A percentile compares a stretch with the other conserved stretches of the same genome.
phyloP scores from a whole-genome alignment of 495 filamentous ascomycete genomes.

The Lasiosphaeriaceae sp. region DNA sequence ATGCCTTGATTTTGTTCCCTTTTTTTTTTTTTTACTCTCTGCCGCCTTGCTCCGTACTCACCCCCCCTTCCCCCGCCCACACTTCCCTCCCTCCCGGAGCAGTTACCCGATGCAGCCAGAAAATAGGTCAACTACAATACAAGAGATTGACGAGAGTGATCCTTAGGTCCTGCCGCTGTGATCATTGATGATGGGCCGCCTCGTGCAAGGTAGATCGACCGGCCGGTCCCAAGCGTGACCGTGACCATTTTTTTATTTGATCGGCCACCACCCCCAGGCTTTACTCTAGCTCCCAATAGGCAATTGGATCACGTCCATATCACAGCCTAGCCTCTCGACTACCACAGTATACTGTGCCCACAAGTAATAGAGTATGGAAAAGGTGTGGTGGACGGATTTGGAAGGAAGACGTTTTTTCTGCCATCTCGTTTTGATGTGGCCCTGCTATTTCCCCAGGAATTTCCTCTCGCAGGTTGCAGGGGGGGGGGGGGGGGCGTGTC shows the following conservation, averaged over 20 bases:
- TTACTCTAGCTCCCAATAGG: slow-evolving; percentile 15
- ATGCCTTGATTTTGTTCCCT: neutral
- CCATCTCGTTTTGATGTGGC: neutral
- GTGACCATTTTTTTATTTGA: too few species aligned
- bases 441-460: neutral
- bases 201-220: neutral
- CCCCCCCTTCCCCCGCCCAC: too few species aligned
- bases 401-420: slow-evolving; percentile 4
- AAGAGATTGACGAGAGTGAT: neutral
- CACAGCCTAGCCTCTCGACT: slow-evolving; percentile 3
- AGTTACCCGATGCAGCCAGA: neutral
- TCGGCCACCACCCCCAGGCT: too few species aligned
- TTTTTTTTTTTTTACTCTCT: neutral
- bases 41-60: too few species aligned
- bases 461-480: neutral
- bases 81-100: neutral
- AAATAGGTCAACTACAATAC: neutral
- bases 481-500: neutral
- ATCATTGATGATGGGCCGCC: neutral
- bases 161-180: neutral
- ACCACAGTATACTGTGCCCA: neutral
- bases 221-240: too few species aligned
- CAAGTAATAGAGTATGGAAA: neutral
- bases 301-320: slow-evolving; percentile 16
- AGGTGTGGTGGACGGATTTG: neutral